Base-by-base conservation (phyloP, 1,284 basidiomycete species). In the Naganishia sp. region DNA sequence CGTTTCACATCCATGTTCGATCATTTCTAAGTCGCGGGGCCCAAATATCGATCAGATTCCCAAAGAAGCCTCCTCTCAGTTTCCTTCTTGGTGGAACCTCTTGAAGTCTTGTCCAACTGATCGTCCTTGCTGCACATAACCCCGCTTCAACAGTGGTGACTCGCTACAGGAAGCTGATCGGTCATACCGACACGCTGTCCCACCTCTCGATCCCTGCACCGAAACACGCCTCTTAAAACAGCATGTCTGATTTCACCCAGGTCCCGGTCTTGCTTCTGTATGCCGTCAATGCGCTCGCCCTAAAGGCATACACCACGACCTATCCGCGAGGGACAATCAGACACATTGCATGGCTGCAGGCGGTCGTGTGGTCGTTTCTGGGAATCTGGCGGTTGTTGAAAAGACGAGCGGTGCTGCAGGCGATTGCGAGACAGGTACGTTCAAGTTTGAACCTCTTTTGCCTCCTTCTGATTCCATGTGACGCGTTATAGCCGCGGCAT, bases 261-360 rank as follows among this genome's bases (percentile, higher is more conserved):
- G 59, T 61, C 39, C 59, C 59, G 13, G 59, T 52, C 15, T 46
- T 61, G 23, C 59, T 61, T 6, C 59, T 61, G 0, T 61, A 61
- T 31, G 59, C 59, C 11, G 7, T 61, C 59, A 61, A 61, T 48
- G 50, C 59, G 28, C 48, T 61, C 21, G 33, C 59, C 5, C 59
- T 61, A 21, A 61, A 61, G n/a, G 59, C 59, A 7, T 52, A 16
- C 21, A 39, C 50, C 48, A 42, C 59, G 9, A 42, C 13, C 39
- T 43, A 31, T 11, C 16, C 59, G 16, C 33, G 50, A 43, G 48
- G 48, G 13, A 52, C 9, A 28, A 10, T 52, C 6, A 36, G 59
- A 13, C 59, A 61, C 16, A 44, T 61, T 6, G 48, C 48, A 18
- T 61, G 59, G 59, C 48, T 61, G 16, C 59, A 61, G 23, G 59